These are phyloP conservation scores for Brassica incana DNA, from an alignment of 345 rosid genomes.

Conservation along the genomic window DNA sequence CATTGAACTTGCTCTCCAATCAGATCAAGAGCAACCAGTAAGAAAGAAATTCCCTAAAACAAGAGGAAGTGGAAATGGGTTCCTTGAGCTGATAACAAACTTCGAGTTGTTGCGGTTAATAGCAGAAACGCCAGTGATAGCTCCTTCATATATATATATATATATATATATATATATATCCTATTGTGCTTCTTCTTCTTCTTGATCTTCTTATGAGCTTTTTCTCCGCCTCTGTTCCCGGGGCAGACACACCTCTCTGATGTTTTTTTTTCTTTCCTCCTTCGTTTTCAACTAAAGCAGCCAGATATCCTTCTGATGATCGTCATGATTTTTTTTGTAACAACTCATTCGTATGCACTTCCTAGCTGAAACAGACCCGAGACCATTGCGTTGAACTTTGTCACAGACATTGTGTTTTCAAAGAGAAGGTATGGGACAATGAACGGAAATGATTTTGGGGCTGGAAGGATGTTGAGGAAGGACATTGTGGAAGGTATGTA, in stretches of 20 bases:
- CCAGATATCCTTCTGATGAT: constrained; percentile 87
- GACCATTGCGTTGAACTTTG: constrained; percentile 94
- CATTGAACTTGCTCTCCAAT: constrained; percentile 91
- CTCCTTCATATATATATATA: constrained; percentile 65
- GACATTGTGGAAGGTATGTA: constrained; percentile 97
- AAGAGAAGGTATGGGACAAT: constrained; percentile 96
- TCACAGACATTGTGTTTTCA: constrained; percentile 95
- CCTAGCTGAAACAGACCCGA: constrained; percentile 96
- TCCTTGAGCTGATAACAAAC: constrained; percentile 92
- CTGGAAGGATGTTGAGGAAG: constrained; percentile 88
- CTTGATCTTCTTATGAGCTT: constrained; percentile 38
- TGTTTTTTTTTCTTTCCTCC: constrained; percentile 51
- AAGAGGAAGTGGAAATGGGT: constrained; percentile 95
- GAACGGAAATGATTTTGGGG: constrained; percentile 86
- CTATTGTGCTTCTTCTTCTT: constrained; percentile 77
- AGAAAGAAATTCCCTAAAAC: constrained; percentile 91
- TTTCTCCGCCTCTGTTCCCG: constrained; percentile 55
- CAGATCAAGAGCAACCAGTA: constrained; percentile 89
- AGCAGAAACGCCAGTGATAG: constrained; percentile 82
- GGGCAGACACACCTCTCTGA: constrained; percentile 55
- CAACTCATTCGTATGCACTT: constrained; percentile 95
- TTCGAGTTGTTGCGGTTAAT: constrained; percentile 79
- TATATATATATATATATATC: constrained; percentile 49
- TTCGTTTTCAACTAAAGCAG: constrained; percentile 52
- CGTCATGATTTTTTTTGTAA: constrained; percentile 79